A percentile compares a stretch with the other conserved stretches of the same genome.
These are phyloP conservation scores for Suhomyces choctaworum DNA, from an alignment of 1,139 yeast genomes.

Conservation along the genomic window DNA sequence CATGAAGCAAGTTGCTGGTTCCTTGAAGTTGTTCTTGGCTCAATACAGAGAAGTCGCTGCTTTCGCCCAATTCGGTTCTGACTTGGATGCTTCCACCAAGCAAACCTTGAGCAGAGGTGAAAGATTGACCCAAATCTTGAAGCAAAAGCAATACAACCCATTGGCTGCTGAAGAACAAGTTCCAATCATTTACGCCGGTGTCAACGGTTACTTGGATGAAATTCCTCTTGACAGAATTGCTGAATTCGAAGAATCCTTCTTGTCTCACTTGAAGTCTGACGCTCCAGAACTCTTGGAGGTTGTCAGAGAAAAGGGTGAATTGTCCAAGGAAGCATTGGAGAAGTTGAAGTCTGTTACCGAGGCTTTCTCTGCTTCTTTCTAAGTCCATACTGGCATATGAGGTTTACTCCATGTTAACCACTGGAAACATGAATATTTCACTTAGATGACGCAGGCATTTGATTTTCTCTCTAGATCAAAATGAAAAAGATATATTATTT, in stretches of 20 bases:
- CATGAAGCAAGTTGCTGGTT: slow-evolving; percentile 99
- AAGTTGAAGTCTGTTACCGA: slow-evolving; percentile 89
- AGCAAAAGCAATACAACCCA: slow-evolving; percentile 97
- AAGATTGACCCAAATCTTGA: slow-evolving; percentile 98
- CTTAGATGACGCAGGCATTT: slow-evolving; percentile 14
- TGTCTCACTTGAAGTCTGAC: slow-evolving; percentile 87
- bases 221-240: slow-evolving; percentile 84
- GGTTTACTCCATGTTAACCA: slow-evolving; percentile 13
- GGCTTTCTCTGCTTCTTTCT: slow-evolving; percentile 86
- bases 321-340: slow-evolving; percentile 82
- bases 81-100: slow-evolving; percentile 99
- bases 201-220: slow-evolving; percentile 95
- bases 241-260: slow-evolving; percentile 91
- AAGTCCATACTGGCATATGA: slow-evolving; percentile 22
- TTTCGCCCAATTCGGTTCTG: slow-evolving; percentile 99
- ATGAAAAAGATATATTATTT: slow-evolving; percentile 12
- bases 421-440: slow-evolving; percentile 11
- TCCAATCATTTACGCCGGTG: slow-evolving; percentile 98
- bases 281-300: slow-evolving; percentile 81
- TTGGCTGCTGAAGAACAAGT: slow-evolving; percentile 99
- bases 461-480: slow-evolving; percentile 12
- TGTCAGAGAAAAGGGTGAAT: slow-evolving; percentile 87
- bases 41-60: slow-evolving; percentile 99
- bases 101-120: slow-evolving; percentile 99
- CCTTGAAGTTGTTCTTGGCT: slow-evolving; percentile 99